These are phyloP conservation scores for Beauveria scarabaeidicola DNA, from an alignment of 2,329 filamentous ascomycete genomes.

Conservation along the genomic window DNA sequence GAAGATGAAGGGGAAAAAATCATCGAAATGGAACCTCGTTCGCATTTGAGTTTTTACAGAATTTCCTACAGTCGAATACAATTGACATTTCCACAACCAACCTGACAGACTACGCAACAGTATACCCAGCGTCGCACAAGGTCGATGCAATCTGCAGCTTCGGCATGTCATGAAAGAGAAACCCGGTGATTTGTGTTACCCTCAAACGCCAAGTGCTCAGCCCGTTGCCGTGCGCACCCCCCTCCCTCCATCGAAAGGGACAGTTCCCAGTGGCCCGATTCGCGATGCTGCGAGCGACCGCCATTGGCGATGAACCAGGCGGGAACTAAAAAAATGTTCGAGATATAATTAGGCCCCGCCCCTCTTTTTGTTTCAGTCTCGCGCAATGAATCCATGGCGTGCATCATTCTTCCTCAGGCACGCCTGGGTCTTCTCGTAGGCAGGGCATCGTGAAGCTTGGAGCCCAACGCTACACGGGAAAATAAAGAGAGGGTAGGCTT, in stretches of 20 bases:
- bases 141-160: background rate
- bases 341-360: background rate
- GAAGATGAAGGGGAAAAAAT: background rate
- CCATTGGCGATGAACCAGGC: background rate
- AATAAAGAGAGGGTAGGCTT: background rate
- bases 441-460: background rate
- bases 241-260: background rate
- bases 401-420: background rate
- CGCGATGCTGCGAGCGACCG: background rate
- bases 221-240: background rate
- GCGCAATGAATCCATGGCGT: background rate
- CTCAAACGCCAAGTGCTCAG: background rate
- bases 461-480: background rate
- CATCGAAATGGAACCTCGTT: background rate
- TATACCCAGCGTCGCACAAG: background rate
- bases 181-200: slow-evolving; percentile 2
- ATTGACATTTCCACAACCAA: background rate
- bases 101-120: background rate
- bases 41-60: background rate
- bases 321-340: background rate
- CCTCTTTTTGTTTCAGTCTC: slow-evolving; percentile 1
- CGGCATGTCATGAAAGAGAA: background rate
- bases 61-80: background rate
- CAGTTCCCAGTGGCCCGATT: slow-evolving; percentile 3
- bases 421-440: background rate